Conservation (phyloP, 345 rosid species). For the Pelargonium nanum region DNA sequence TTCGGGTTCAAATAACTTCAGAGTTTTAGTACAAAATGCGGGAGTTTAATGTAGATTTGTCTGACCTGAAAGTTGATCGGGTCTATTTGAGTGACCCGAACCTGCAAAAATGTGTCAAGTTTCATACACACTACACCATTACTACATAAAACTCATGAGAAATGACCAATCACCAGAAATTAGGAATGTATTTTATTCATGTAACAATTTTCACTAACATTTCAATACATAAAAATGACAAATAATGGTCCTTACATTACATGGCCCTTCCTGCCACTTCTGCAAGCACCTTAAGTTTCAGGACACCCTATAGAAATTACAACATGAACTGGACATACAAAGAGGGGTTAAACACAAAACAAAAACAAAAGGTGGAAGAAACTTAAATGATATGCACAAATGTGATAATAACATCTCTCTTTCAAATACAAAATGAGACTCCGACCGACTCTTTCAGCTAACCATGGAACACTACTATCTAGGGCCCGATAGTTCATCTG, state of each 20-base stretch:
- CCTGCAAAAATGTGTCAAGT: too few species aligned
- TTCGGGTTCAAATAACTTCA: too few species aligned
- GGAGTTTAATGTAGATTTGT: too few species aligned
- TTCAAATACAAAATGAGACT: conserved; percentile 13
- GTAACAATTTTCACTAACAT: neutral
- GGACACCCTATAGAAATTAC: neutral
- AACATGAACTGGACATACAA: neutral
- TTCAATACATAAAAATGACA: neutral
- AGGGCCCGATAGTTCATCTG: conserved; percentile 75
- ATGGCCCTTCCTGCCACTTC: neutral
- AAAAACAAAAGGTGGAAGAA: neutral
- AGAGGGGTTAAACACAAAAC: neutral
- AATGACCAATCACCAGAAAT: neutral
- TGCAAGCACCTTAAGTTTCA: neutral
- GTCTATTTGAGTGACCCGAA: too few species aligned
- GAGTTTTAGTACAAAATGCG: too few species aligned
- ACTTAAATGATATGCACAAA: conserved; percentile 14
- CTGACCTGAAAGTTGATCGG: too few species aligned
- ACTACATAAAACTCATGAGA: neutral
- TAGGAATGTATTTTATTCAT: neutral
- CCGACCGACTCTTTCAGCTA: neutral
- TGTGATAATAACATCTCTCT: conserved; percentile 6
- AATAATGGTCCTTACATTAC: neutral
- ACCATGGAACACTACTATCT: conserved; percentile 33
- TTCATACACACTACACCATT: too few species aligned